phyloP scores from a whole-genome alignment of 2,329 filamentous ascomycete genomes.

The Colletotrichum sp. region DNA sequence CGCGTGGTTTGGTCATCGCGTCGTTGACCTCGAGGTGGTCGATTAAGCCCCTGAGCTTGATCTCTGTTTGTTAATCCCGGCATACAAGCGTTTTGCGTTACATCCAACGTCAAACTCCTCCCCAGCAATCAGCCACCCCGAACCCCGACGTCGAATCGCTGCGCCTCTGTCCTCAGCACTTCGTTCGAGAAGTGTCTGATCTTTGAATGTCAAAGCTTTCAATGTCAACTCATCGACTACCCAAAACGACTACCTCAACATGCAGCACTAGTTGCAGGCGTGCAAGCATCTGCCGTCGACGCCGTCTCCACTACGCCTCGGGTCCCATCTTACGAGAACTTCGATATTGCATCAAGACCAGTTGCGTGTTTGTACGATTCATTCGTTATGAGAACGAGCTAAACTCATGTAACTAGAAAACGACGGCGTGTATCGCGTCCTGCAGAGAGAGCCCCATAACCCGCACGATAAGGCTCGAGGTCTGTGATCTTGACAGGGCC shows the following conservation, averaged over 20 bases:
- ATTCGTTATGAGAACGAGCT: background rate
- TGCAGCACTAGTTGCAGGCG: background rate
- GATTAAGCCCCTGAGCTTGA: background rate
- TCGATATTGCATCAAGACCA: background rate
- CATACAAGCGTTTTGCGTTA: background rate
- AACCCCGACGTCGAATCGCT: background rate
- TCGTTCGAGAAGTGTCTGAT: background rate
- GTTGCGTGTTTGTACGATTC: background rate
- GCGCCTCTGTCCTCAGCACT: background rate
- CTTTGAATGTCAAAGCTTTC: background rate
- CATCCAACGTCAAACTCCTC: background rate
- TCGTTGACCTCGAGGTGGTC: background rate
- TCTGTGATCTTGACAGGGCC: background rate
- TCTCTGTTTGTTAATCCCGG: background rate
- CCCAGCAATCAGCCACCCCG: background rate
- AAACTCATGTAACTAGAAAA: background rate
- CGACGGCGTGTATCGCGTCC: background rate
- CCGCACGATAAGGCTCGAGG: background rate
- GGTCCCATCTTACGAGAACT: background rate
- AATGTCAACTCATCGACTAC: background rate
- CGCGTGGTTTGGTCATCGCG: background rate
- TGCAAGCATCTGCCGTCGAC: background rate
- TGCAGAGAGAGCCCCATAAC: background rate
- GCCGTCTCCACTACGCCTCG: background rate
- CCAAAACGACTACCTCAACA: background rate